These are phyloP conservation scores for Arthrobotrys musiformis DNA, from an alignment of 2,329 filamentous ascomycete genomes.

Conservation along the genomic window DNA sequence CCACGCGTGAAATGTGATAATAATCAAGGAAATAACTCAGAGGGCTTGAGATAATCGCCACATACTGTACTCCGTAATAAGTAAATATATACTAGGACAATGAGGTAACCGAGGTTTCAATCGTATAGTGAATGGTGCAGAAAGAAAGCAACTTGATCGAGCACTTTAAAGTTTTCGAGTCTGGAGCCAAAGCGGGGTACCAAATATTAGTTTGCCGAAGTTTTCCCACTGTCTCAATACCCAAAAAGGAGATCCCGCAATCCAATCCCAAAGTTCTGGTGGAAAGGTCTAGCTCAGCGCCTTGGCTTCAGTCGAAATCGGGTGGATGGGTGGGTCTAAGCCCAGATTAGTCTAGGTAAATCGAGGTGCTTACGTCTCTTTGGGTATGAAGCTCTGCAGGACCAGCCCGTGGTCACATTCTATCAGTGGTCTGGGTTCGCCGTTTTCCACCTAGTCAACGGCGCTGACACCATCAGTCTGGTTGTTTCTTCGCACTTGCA, in stretches of 20 bases:
- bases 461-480: slow-evolving; percentile 21
- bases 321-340: slow-evolving; percentile 5
- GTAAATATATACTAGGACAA: no score
- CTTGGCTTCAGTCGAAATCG: slow-evolving; percentile 12
- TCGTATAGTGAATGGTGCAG: no score
- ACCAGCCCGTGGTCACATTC: slow-evolving; percentile 1
- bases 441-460: slow-evolving; percentile 28
- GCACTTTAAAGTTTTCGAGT: not conserved
- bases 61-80: no score
- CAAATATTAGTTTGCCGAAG: slow-evolving; percentile 25
- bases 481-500: slow-evolving; percentile 14
- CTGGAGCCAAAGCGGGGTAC: slow-evolving; percentile 45
- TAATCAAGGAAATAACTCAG: slow-evolving; percentile 21
- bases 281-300: slow-evolving; percentile 8
- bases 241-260: slow-evolving; percentile 20
- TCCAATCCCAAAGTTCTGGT: slow-evolving; percentile 37
- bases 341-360: not conserved
- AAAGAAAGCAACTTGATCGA: not conserved
- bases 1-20: slow-evolving; percentile 28
- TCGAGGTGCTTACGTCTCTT: slow-evolving; percentile 8
- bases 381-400: not conserved
- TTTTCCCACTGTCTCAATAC: slow-evolving; percentile 14
- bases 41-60: not conserved
- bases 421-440: slow-evolving; percentile 27
- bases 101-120: not conserved